Evolutionary conservation across 176 grass and related monocot genomes (phyloP).

Genomic region (Guadua angustifolia): DNA sequence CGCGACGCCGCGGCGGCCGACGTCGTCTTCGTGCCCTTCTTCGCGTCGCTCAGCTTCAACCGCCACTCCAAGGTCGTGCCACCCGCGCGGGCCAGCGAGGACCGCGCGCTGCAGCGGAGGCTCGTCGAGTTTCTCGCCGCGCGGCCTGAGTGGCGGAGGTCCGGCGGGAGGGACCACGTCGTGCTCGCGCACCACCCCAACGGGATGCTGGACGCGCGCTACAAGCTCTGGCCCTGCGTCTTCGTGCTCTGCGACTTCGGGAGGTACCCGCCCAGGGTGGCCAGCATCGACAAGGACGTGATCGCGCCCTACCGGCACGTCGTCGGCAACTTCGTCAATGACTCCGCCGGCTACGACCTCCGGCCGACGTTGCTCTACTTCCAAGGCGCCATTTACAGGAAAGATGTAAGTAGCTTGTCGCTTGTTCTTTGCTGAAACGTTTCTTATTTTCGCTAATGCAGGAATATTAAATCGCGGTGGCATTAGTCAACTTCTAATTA

Average conservation of each 20-base stretch:
- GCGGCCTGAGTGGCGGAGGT: conserved; percentile 70
- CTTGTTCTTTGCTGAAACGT: neutral
- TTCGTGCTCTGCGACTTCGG: conserved; percentile 97
- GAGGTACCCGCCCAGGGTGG: conserved; percentile 76
- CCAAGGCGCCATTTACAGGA: conserved; percentile 94
- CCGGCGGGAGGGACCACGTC: conserved; percentile 80
- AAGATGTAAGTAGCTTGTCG: conserved; percentile 69
- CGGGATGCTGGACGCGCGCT: conserved; percentile 83
- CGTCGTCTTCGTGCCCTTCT: conserved; percentile 93
- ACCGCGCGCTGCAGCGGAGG: conserved; percentile 71
- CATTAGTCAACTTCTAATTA: conserved; percentile 31
- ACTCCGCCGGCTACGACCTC: conserved; percentile 69
- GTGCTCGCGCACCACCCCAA: conserved; percentile 97
- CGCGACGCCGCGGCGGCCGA: conserved; percentile 58
- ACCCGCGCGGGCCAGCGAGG: conserved; percentile 59
- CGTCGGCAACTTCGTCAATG: conserved; percentile 62
- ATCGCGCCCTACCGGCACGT: conserved; percentile 89
- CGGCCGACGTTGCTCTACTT: conserved; percentile 85
- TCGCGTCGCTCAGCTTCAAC: conserved; percentile 97
- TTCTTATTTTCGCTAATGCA: conserved; percentile 12
- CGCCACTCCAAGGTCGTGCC: conserved; percentile 69
- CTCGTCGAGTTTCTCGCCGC: conserved; percentile 61
- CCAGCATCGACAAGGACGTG: conserved; percentile 80
- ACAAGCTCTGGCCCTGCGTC: conserved; percentile 77
- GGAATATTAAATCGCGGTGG: neutral